These are phyloP conservation scores for Tuber aestivum DNA, from an alignment of 495 filamentous ascomycete species.

Conservation along the genomic window DNA sequence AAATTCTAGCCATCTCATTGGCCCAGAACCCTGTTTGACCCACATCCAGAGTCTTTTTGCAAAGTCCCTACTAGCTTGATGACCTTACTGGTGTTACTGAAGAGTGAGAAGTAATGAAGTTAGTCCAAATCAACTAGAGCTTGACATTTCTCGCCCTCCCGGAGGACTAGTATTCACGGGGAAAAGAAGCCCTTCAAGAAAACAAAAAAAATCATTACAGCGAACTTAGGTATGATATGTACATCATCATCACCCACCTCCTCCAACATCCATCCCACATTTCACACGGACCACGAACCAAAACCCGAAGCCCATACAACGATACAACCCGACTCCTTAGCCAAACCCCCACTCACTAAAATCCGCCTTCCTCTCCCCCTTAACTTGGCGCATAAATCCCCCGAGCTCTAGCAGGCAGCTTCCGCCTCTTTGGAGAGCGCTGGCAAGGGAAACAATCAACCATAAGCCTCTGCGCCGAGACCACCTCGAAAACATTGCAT, in stretches of 20 bases:
- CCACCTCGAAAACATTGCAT: conserved; percentile 38
- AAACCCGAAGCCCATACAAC: background rate
- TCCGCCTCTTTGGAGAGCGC: conserved; percentile 37
- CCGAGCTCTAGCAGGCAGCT: conserved; percentile 38
- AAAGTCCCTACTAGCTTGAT: too few species aligned
- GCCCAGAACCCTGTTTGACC: too few species aligned
- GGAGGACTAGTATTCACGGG: background rate
- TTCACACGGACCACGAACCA: background rate
- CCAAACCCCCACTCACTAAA: background rate
- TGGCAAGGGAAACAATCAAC: conserved; percentile 34
- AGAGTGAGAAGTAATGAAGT: background rate
- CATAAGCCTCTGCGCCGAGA: conserved; percentile 25
- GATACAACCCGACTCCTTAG: background rate
- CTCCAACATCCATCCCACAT: background rate
- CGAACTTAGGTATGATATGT: background rate
- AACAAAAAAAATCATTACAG: background rate
- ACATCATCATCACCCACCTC: background rate
- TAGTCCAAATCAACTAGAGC: background rate
- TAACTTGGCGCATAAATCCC: conserved; percentile 39
- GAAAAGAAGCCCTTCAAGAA: background rate
- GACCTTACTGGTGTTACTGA: too few species aligned
- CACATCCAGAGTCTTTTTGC: too few species aligned
- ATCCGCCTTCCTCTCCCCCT: background rate
- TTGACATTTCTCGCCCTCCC: background rate
- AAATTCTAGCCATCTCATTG: too few species aligned